These are phyloP conservation scores for Takashimella tepidaria DNA, from an alignment of 1,284 basidiomycete species.

Conservation along the genomic window DNA sequence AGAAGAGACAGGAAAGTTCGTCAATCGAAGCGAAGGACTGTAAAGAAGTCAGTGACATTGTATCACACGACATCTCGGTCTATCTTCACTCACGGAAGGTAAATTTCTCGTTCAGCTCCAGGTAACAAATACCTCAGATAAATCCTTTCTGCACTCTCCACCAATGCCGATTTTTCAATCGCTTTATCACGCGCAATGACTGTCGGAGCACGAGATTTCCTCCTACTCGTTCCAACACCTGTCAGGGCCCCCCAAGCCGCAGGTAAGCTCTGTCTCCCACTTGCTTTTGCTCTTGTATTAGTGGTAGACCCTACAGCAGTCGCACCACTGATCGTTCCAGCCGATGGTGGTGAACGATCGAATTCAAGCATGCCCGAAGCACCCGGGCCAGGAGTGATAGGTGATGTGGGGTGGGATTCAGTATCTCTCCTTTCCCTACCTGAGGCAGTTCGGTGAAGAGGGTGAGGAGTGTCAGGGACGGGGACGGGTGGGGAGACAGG, in stretches of 20 bases:
- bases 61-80: no score
- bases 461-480: constrained; percentile 15
- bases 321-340: background rate
- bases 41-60: no score
- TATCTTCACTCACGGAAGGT: constrained; percentile 70
- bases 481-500: constrained; percentile 15
- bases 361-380: background rate
- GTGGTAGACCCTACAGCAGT: background rate
- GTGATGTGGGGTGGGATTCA: constrained; percentile 24
- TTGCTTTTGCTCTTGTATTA: background rate
- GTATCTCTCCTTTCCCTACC: constrained; percentile 33
- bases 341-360: no score
- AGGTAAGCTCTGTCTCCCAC: background rate
- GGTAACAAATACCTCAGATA: constrained; percentile 80
- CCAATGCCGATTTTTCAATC: constrained; percentile 81
- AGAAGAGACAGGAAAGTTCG: constrained; percentile 51
- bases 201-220: constrained; percentile 63
- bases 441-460: constrained; percentile 6
- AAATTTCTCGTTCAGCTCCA: constrained; percentile 72
- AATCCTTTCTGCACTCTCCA: constrained; percentile 90
- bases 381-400: background rate
- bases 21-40: constrained; percentile 41
- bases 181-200: constrained; percentile 84
- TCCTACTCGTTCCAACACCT: constrained; percentile 1
- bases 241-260: constrained; percentile 4